These are phyloP conservation scores for Metarhizium guizhouense DNA, from an alignment of 2,329 filamentous ascomycete species.

Conservation along the genomic window DNA sequence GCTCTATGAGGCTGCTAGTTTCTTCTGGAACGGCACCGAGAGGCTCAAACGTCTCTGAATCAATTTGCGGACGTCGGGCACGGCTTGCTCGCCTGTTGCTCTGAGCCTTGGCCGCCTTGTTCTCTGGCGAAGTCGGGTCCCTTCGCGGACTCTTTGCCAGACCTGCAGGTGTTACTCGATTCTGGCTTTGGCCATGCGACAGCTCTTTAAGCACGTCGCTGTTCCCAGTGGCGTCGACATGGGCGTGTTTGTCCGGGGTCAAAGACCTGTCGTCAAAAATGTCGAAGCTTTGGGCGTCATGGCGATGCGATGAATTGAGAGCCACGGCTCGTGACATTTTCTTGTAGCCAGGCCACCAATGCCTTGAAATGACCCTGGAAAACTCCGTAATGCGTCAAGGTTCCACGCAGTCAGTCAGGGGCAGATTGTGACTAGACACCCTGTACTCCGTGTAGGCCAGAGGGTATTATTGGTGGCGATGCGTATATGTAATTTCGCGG, in stretches of 20 bases:
- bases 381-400: not conserved
- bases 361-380: not conserved
- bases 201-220: constrained; percentile 5
- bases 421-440: not conserved
- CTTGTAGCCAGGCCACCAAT: not conserved
- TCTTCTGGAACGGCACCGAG: constrained; percentile 24
- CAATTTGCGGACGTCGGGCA: constrained; percentile 20
- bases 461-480: not conserved
- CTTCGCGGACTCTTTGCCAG: constrained; percentile 1
- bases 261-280: constrained; percentile 2
- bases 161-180: not conserved
- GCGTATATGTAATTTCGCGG: constrained; percentile 3
- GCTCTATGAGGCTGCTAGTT: constrained; percentile 7
- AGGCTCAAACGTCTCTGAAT: constrained; percentile 24
- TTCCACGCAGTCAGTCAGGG: not conserved
- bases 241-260: not conserved
- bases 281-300: not conserved
- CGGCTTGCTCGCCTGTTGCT: constrained; percentile 12
- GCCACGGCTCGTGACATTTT: not conserved
- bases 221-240: not conserved
- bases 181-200: constrained; percentile 3
- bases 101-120: constrained; percentile 7
- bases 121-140: constrained; percentile 4
- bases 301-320: not conserved
- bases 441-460: not conserved